These are phyloP conservation scores for Talaromyces sp. DNA, from an alignment of 2,329 filamentous ascomycete genomes.

Conservation along the genomic window DNA sequence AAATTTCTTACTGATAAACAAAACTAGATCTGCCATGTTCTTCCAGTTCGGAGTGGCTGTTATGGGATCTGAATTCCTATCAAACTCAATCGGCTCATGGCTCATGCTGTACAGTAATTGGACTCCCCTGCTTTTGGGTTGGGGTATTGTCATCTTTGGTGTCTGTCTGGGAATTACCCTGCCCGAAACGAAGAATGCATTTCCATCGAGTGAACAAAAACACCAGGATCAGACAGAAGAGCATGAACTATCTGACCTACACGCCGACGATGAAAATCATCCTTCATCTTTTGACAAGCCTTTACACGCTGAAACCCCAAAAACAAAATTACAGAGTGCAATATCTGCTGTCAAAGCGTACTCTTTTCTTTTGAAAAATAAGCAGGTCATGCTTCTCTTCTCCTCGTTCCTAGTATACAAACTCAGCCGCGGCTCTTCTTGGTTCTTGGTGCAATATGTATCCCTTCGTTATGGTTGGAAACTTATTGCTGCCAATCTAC, in stretches of 20 bases:
- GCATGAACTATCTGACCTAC: slow-evolving; percentile 27
- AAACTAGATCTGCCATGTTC: slow-evolving; percentile 33
- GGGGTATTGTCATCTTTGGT: slow-evolving; percentile 27
- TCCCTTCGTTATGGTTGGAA: slow-evolving; percentile 49
- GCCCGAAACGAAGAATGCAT: slow-evolving; percentile 37
- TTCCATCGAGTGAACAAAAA: slow-evolving; percentile 10
- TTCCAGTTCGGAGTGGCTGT: slow-evolving; percentile 37
- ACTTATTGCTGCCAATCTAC: slow-evolving; percentile 38
- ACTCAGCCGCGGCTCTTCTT: slow-evolving; percentile 44
- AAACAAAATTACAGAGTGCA: neutral
- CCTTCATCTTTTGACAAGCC: slow-evolving; percentile 6
- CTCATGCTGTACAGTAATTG: slow-evolving; percentile 39
- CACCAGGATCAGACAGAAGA: neutral
- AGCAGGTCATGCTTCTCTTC: slow-evolving; percentile 39
- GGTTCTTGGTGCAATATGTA: slow-evolving; percentile 48
- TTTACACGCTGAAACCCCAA: slow-evolving; percentile 8
- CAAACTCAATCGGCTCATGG: slow-evolving; percentile 35
- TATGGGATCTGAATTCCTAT: slow-evolving; percentile 36
- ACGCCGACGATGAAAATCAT: slow-evolving; percentile 14
- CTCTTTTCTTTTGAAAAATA: slow-evolving; percentile 36
- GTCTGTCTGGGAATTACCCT: slow-evolving; percentile 29
- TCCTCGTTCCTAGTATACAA: slow-evolving; percentile 46
- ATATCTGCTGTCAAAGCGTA: slow-evolving; percentile 31
- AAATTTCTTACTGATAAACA: neutral
- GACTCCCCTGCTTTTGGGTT: slow-evolving; percentile 36